A percentile compares a stretch with the other conserved stretches of the same genome.
Evolutionary conservation across 345 rosid species (phyloP).

Genomic region (Rhodomyrtus tomentosa): DNA sequence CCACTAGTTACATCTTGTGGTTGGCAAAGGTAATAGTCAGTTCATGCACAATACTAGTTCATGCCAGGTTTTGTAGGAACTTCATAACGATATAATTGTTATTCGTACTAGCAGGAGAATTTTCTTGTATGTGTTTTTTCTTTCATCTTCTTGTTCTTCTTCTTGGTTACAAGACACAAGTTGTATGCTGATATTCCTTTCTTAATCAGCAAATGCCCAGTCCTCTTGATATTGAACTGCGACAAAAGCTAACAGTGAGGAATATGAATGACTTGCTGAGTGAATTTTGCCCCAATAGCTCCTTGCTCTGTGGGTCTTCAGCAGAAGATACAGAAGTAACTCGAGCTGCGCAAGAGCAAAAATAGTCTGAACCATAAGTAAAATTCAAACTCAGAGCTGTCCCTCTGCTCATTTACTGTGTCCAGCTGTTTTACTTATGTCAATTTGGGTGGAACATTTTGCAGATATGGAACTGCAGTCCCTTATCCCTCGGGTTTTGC

Average conservation of each 20-base stretch:
- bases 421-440: neutral
- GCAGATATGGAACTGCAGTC: neutral
- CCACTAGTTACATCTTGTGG: slow-evolving; percentile 57
- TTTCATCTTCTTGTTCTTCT: neutral
- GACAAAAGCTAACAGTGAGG: neutral
- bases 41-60: neutral
- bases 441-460: neutral
- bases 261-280: neutral
- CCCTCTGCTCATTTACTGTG: neutral
- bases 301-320: neutral
- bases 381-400: neutral
- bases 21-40: slow-evolving; percentile 45
- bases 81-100: neutral
- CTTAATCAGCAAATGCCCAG: slow-evolving; percentile 2
- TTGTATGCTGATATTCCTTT: neutral
- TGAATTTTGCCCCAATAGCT: slow-evolving; percentile 3
- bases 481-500: neutral
- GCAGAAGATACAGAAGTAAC: neutral
- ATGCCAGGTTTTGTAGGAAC: neutral
- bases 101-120: neutral
- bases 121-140: neutral
- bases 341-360: neutral
- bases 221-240: neutral
- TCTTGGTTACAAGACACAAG: neutral
- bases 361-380: neutral